phyloP scores from a whole-genome alignment of 1,284 basidiomycete genomes.

The Puccinia novopanici region DNA sequence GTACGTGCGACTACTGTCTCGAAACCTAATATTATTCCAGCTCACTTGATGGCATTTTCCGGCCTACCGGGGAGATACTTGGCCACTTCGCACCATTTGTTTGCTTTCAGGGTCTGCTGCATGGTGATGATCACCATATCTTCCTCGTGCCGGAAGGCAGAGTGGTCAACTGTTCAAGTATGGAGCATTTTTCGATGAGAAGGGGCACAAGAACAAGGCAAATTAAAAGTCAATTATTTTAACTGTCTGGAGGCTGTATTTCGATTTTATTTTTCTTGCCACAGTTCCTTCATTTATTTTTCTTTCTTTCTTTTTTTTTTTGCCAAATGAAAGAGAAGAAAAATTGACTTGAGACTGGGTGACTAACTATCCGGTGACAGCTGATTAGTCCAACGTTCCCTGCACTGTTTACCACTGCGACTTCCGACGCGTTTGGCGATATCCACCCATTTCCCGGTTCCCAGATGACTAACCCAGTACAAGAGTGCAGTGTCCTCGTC shows the following conservation, averaged over 20 bases:
- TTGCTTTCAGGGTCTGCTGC: conserved; percentile 45
- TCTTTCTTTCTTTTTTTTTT: no score
- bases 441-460: conserved; percentile 49
- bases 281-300: background rate
- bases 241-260: background rate
- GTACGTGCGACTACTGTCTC: background rate
- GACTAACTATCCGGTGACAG: conserved; percentile 46
- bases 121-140: conserved; percentile 46
- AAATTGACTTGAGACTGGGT: no score
- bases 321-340: background rate
- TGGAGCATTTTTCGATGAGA: background rate
- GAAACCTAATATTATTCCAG: conserved; percentile 4
- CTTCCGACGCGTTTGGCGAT: conserved; percentile 45
- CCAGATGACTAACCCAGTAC: conserved; percentile 49
- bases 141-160: conserved; percentile 47
- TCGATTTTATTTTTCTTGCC: background rate
- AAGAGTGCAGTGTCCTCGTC: conserved; percentile 33
- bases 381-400: conserved; percentile 51
- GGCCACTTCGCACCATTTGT: conserved; percentile 49
- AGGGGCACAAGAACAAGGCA: background rate
- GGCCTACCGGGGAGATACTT: conserved; percentile 47
- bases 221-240: conserved; percentile 23
- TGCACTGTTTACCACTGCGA: conserved; percentile 49
- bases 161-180: conserved; percentile 37
- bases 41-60: conserved; percentile 50